Evolutionary conservation across 2,329 filamentous ascomycete species (phyloP).

Genomic region (Lecanicillium sp.): DNA sequence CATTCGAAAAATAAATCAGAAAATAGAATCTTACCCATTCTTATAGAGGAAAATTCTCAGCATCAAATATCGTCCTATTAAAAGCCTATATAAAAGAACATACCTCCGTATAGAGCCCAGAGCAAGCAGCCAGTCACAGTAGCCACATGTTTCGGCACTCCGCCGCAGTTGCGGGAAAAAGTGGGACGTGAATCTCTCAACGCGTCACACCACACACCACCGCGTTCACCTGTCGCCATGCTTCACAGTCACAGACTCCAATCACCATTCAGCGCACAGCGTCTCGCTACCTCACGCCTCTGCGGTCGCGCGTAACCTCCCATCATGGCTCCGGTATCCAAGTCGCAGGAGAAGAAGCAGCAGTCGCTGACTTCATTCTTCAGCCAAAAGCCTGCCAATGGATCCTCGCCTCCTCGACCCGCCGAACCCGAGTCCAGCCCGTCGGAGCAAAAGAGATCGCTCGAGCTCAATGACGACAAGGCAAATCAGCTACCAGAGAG

Average conservation of each 20-base stretch:
- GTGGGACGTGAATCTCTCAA: constrained; percentile 7
- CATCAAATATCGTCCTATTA: too few relatives aligned
- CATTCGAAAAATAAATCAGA: too few relatives aligned
- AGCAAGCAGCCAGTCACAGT: too few relatives aligned
- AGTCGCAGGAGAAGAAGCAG: constrained; percentile 55
- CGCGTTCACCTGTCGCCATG: neutral
- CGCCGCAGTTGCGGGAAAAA: neutral
- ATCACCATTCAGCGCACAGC: too few relatives aligned
- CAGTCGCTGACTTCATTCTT: constrained; percentile 84
- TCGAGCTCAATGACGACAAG: constrained; percentile 37
- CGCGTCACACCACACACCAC: constrained; percentile 5
- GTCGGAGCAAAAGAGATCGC: constrained; percentile 39
- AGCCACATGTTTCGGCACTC: too few relatives aligned
- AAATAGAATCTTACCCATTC: too few relatives aligned
- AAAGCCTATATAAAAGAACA: too few relatives aligned
- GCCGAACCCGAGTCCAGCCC: constrained; percentile 17
- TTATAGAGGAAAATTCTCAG: too few relatives aligned
- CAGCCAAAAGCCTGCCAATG: constrained; percentile 49
- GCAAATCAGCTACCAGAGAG: constrained; percentile 32
- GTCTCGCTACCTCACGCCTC: too few relatives aligned
- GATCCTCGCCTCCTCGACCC: constrained; percentile 26
- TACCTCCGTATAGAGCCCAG: too few relatives aligned
- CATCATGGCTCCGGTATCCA: constrained; percentile 27
- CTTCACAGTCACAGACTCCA: neutral
- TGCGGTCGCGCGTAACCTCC: too few relatives aligned